A percentile compares a stretch with the other conserved stretches of the same genome.
phyloP scores from a whole-genome alignment of 306 rosid genomes.

The Sesbania bispinosa region DNA sequence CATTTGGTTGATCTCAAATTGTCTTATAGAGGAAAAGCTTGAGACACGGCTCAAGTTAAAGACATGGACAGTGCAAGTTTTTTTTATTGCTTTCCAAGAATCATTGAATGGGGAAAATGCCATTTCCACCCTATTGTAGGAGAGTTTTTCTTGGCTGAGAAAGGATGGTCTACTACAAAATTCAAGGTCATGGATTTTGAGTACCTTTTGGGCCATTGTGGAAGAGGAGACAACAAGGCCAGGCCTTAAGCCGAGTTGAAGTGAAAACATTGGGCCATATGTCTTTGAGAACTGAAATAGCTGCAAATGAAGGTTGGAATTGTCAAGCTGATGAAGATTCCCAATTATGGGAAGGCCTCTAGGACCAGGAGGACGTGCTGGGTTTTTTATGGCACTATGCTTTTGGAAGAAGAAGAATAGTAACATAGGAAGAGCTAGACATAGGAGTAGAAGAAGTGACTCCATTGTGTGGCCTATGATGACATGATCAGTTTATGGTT shows the following conservation, averaged over 20 bases:
- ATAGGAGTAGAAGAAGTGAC: not conserved
- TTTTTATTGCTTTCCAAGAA: constrained; percentile 40
- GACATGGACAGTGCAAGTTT: constrained; percentile 27
- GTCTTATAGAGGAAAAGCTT: not conserved
- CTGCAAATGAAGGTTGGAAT: not conserved
- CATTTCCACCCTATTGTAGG: constrained; percentile 31
- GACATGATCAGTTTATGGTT: too few relatives aligned
- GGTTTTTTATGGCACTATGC: not conserved
- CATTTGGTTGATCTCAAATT: constrained; percentile 10
- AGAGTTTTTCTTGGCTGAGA: not conserved
- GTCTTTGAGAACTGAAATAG: constrained; percentile 18
- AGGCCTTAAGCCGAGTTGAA: constrained; percentile 25
- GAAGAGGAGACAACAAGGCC: constrained; percentile 17
- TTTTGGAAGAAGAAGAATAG: not conserved
- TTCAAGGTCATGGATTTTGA: constrained; percentile 14
- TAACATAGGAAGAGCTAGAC: not conserved
- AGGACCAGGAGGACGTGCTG: not conserved
- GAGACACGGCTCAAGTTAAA: constrained; percentile 22
- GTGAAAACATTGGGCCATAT: constrained; percentile 38
- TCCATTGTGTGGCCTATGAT: too few relatives aligned
- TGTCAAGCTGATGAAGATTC: constrained; percentile 37
- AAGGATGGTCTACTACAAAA: constrained; percentile 22
- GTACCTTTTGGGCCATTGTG: not conserved
- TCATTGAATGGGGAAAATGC: constrained; percentile 30
- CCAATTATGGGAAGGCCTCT: too few relatives aligned